These are phyloP conservation scores for Alloteropsis semialata DNA, from an alignment of 176 grass and related monocot genomes.

Conservation along the genomic window DNA sequence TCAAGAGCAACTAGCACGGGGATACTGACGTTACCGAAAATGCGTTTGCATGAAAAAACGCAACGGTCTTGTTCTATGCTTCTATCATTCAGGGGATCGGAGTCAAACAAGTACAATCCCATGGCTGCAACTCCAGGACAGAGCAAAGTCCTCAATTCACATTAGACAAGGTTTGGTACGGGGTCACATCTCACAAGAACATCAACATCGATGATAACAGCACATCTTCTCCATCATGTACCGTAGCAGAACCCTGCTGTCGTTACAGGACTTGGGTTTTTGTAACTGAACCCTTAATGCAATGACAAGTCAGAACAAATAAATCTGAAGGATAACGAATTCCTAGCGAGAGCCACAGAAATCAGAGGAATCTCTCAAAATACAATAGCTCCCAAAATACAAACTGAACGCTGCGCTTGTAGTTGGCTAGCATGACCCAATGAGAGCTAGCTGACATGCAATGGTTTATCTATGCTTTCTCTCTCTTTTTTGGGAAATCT, in stretches of 20 bases:
- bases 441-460: conserved; percentile 8
- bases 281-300: not conserved
- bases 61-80: not conserved
- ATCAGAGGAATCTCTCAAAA: not conserved
- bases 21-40: not conserved
- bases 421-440: not conserved
- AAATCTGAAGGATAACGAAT: not conserved
- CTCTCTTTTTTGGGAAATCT: not conserved
- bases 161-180: not conserved
- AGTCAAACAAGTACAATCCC: conserved; percentile 10
- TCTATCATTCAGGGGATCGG: not conserved
- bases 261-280: not conserved
- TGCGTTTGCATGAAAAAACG: not conserved
- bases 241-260: not conserved
- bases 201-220: not conserved
- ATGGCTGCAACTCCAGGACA: not conserved
- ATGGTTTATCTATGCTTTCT: not conserved
- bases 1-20: not conserved
- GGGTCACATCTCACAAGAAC: not conserved
- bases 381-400: not conserved
- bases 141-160: not conserved
- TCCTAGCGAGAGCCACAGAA: not conserved
- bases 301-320: not conserved
- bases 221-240: not conserved
- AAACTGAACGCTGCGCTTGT: not conserved